A percentile compares a stretch with the other conserved stretches of the same genome.
Conservation (phyloP, 768 basidiomycete genomes). For the Pleurotus giganteus region DNA sequence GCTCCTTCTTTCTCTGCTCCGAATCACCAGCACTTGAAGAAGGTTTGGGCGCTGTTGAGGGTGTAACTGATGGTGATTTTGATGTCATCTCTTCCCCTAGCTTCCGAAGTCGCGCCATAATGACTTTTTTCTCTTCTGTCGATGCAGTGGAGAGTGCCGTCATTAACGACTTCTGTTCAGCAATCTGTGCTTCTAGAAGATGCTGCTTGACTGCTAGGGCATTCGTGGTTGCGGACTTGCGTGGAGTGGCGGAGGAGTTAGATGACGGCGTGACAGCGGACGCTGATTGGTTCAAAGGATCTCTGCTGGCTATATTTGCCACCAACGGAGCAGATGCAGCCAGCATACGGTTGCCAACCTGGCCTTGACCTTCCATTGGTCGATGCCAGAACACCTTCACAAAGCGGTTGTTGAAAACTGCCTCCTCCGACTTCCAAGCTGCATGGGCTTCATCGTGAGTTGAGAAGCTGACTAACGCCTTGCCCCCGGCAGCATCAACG, state of each 20-base stretch:
- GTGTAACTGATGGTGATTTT: constrained; percentile 27
- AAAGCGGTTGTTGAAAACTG: constrained; percentile 92
- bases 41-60: constrained; percentile 24
- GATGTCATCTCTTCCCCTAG: constrained; percentile 78
- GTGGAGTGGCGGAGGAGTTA: constrained; percentile 22
- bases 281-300: constrained; percentile 16
- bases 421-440: constrained; percentile 92
- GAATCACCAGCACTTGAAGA: constrained; percentile 36
- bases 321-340: constrained; percentile 80
- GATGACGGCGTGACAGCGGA: constrained; percentile 24
- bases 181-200: constrained; percentile 76
- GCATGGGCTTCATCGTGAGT: constrained; percentile 80
- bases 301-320: constrained; percentile 42
- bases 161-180: constrained; percentile 88
- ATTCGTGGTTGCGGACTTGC: constrained; percentile 40
- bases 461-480: constrained; percentile 87
- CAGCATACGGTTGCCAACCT: constrained; percentile 70
- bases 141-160: constrained; percentile 60
- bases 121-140: constrained; percentile 71
- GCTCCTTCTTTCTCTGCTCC: constrained; percentile 58
- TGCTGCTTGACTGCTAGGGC: constrained; percentile 74
- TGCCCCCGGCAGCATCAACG: constrained; percentile 68
- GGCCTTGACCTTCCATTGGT: constrained; percentile 89
- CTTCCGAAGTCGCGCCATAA: constrained; percentile 74
- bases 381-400: constrained; percentile 96